Percentiles rank a stretch among this genome's conserved stretches.
phyloP scores from a whole-genome alignment of 805 yeast species.

The Jamesozyma rosinii region DNA sequence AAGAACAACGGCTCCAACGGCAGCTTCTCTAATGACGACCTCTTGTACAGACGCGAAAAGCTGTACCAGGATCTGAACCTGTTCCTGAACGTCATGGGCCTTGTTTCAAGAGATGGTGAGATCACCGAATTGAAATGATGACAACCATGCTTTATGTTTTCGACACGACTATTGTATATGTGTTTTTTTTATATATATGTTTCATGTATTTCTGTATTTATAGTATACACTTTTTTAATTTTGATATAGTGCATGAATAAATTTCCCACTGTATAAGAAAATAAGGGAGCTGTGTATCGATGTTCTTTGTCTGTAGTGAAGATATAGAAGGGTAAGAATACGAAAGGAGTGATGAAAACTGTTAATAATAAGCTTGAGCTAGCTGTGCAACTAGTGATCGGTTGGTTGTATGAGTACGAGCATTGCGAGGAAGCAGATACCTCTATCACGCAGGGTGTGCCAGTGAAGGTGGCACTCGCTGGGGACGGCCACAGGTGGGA shows the following conservation, averaged over 20 bases:
- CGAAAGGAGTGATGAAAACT: neutral
- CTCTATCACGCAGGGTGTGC: neutral
- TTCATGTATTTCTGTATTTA: neutral
- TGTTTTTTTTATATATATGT: neutral
- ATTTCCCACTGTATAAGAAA: no score
- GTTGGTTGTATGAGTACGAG: neutral
- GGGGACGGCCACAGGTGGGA: neutral
- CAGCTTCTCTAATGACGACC: slow-evolving; percentile 32
- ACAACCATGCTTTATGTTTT: no score
- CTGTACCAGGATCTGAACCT: slow-evolving; percentile 74
- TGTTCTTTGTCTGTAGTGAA: neutral
- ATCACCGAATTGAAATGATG: slow-evolving; percentile 58
- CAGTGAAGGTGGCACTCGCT: neutral
- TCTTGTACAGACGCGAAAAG: slow-evolving; percentile 42
- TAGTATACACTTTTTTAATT: neutral
- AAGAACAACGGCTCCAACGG: slow-evolving; percentile 1
- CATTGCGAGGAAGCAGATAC: neutral
- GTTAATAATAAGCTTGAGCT: neutral
- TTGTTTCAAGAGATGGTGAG: slow-evolving; percentile 83
- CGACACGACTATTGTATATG: no score
- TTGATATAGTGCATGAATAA: neutral
- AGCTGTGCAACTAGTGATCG: neutral
- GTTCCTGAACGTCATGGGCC: slow-evolving; percentile 93
- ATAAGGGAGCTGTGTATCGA: neutral
- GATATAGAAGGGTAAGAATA: neutral